These are phyloP conservation scores for Daldinia bambusicola DNA, from an alignment of 495 filamentous ascomycete genomes.

Conservation along the genomic window DNA sequence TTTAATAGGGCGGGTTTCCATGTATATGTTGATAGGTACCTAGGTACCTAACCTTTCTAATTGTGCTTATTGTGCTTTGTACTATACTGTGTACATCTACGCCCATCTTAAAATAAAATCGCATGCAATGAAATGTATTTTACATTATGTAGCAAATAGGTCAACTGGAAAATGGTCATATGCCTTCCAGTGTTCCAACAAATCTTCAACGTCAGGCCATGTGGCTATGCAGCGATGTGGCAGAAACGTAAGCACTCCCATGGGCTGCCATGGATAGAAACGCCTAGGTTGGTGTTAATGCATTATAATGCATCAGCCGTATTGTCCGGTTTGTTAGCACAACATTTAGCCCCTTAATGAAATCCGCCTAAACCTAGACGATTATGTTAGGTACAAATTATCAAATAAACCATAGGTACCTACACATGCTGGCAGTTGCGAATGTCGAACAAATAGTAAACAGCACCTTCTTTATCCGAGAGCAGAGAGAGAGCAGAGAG, in stretches of 20 bases:
- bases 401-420: not conserved
- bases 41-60: no score
- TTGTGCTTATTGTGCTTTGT: no score
- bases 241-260: not conserved
- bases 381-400: not conserved
- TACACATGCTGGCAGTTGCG: not conserved
- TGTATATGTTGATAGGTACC: not conserved
- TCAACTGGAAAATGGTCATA: not conserved
- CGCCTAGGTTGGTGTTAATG: not conserved
- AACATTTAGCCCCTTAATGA: not conserved
- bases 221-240: not conserved
- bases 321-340: not conserved
- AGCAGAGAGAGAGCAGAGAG: no score
- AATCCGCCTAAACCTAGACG: not conserved
- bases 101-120: not conserved
- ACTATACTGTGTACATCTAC: no score
- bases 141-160: not conserved
- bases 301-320: not conserved
- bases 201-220: not conserved
- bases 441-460: not conserved
- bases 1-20: not conserved
- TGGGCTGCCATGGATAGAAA: not conserved
- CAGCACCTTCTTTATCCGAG: no score
- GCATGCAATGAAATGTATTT: not conserved
- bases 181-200: not conserved